Evolutionary conservation across 768 basidiomycete genomes (phyloP).

Genomic region (Tulasnella calospora): DNA sequence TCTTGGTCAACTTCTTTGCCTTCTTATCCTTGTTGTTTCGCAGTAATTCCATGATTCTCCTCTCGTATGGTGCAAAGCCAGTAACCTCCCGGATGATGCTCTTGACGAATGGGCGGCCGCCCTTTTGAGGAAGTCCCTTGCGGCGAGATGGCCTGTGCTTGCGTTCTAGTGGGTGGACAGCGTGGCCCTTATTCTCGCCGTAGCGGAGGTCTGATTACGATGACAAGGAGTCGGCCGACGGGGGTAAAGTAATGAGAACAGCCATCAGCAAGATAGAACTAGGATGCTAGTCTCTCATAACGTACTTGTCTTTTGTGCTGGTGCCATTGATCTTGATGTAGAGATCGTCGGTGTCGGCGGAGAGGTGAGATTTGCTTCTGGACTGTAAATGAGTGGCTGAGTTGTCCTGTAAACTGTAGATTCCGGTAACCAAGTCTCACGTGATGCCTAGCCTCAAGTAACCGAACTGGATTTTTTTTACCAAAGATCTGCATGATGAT

Average conservation of each 20-base stretch:
- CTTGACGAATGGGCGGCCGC: slow-evolving; percentile 88
- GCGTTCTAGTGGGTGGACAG: slow-evolving; percentile 79
- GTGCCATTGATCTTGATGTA: slow-evolving; percentile 5
- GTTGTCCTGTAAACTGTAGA: slow-evolving; percentile 18
- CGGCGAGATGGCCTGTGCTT: slow-evolving; percentile 74
- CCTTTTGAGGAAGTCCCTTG: slow-evolving; percentile 72
- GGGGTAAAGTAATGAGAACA: not conserved
- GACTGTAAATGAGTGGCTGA: slow-evolving; percentile 16
- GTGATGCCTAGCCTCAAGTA: not conserved
- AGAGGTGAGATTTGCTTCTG: slow-evolving; percentile 9
- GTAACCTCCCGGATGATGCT: slow-evolving; percentile 93
- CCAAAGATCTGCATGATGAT: too few species aligned
- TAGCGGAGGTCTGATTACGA: slow-evolving; percentile 64
- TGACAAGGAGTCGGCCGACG: not conserved
- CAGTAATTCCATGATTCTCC: slow-evolving; percentile 95
- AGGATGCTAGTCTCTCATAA: not conserved
- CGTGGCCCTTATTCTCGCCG: slow-evolving; percentile 84
- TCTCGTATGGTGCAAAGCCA: slow-evolving; percentile 96
- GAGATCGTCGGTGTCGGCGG: slow-evolving; percentile 7
- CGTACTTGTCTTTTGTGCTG: slow-evolving; percentile 15
- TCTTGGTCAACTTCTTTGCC: slow-evolving; percentile 98
- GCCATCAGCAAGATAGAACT: not conserved
- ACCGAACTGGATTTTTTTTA: not conserved
- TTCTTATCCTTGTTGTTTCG: slow-evolving; percentile 99
- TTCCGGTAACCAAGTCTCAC: not conserved